phyloP scores from a whole-genome alignment of 2,329 filamentous ascomycete genomes.

The Fusarium praegraminearum region DNA sequence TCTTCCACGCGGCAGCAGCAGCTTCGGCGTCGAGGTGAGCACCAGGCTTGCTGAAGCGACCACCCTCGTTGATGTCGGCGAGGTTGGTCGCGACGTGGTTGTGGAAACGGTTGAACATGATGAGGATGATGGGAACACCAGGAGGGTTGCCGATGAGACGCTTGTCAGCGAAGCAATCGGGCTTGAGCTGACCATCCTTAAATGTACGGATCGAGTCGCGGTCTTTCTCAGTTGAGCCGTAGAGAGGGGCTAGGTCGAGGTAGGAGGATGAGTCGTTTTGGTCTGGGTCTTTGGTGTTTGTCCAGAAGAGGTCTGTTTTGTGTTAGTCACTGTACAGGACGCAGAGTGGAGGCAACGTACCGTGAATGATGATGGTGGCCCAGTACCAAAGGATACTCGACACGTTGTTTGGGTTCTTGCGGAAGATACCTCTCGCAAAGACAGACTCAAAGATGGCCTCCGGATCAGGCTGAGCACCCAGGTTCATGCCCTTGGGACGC shows the following conservation, averaged over 20 bases:
- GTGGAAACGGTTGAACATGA: slow-evolving; percentile 89
- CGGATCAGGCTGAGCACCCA: slow-evolving; percentile 76
- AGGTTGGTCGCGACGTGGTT: slow-evolving; percentile 86
- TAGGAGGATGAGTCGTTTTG: slow-evolving; percentile 77
- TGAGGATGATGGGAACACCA: slow-evolving; percentile 75
- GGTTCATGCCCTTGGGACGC: slow-evolving; percentile 67
- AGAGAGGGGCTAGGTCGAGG: slow-evolving; percentile 77
- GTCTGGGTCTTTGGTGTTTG: slow-evolving; percentile 69
- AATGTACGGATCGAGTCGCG: slow-evolving; percentile 77
- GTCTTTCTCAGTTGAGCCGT: slow-evolving; percentile 75
- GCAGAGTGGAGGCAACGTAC: slow-evolving; percentile 49
- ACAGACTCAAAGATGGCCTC: slow-evolving; percentile 71
- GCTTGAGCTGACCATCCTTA: slow-evolving; percentile 77
- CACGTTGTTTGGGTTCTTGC: slow-evolving; percentile 76
- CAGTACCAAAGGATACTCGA: slow-evolving; percentile 79
- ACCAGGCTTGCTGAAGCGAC: slow-evolving; percentile 77
- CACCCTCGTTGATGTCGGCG: slow-evolving; percentile 86
- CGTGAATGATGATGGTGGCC: slow-evolving; percentile 80
- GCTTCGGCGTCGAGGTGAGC: slow-evolving; percentile 63
- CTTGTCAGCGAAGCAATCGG: slow-evolving; percentile 78
- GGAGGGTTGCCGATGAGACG: slow-evolving; percentile 78
- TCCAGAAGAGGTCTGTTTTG: slow-evolving; percentile 74
- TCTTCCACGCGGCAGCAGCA: slow-evolving; percentile 67
- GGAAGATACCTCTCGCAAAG: slow-evolving; percentile 65
- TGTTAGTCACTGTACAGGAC: neutral